Conservation (phyloP, 2,329 filamentous ascomycete genomes). For the Tolypocladium cylindrosporum region DNA sequence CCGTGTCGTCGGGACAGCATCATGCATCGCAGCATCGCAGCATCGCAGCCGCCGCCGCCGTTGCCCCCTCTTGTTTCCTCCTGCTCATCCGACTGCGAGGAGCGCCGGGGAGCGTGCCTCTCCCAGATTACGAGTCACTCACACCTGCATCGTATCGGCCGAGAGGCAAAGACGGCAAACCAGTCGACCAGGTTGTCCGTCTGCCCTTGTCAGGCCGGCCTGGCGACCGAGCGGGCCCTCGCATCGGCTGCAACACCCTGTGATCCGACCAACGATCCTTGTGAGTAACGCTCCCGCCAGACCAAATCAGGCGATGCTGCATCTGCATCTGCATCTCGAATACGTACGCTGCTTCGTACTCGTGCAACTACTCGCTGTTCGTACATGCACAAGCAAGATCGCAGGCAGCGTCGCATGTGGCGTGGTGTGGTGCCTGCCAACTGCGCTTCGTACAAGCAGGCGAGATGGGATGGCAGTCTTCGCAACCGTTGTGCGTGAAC, state of each 20-base stretch:
- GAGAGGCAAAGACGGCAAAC: too few species aligned
- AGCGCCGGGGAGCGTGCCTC: too few species aligned
- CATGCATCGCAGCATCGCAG: background rate
- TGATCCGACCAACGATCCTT: background rate
- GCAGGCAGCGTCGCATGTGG: background rate
- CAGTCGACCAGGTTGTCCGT: too few species aligned
- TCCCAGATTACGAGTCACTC: too few species aligned
- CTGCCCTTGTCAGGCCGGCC: background rate
- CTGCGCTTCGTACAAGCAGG: background rate
- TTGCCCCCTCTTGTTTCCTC: background rate
- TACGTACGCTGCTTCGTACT: background rate
- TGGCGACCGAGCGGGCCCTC: background rate
- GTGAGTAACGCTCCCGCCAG: background rate
- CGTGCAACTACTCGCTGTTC: background rate
- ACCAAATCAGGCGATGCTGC: background rate
- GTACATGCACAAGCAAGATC: background rate
- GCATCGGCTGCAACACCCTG: background rate
- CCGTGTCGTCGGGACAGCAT: background rate
- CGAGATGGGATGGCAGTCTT: too few species aligned
- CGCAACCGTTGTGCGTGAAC: background rate
- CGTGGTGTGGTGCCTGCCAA: background rate
- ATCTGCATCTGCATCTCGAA: background rate
- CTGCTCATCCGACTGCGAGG: background rate
- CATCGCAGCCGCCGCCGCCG: background rate
- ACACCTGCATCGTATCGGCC: too few species aligned